Conservation (phyloP, 441 rosid species). For the Macaranga tanarius region DNA sequence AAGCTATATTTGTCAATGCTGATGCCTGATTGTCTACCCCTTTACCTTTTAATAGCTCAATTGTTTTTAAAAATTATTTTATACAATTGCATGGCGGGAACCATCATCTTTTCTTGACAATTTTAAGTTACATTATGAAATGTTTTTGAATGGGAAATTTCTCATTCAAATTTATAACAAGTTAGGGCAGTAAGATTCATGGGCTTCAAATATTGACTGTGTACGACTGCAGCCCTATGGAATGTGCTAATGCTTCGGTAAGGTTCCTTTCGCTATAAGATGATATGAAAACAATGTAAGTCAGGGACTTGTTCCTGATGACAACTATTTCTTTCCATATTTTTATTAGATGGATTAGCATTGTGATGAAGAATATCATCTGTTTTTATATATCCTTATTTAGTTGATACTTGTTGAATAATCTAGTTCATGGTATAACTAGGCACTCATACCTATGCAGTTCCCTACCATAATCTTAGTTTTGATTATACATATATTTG, state of each 20-base stretch:
- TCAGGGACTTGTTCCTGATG: background rate
- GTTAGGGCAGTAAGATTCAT: background rate
- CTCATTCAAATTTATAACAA: too few species aligned
- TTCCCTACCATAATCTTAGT: background rate
- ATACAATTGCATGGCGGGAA: too few species aligned
- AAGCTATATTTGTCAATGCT: too few species aligned
- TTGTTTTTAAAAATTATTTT: too few species aligned
- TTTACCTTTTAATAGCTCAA: too few species aligned
- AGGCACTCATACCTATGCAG: background rate
- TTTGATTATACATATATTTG: background rate
- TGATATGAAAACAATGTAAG: background rate
- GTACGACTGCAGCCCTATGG: background rate
- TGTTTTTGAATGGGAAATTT: too few species aligned
- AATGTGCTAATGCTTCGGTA: background rate
- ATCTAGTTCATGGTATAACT: slow-evolving; percentile 8
- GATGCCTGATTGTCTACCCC: too few species aligned
- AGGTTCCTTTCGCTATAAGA: background rate
- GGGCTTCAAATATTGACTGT: background rate
- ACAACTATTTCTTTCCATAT: background rate
- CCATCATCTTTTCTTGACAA: too few species aligned
- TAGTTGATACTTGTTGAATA: slow-evolving; percentile 10
- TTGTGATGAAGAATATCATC: background rate
- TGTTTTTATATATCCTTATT: background rate
- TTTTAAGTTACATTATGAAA: too few species aligned
- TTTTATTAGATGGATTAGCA: background rate